These are phyloP conservation scores for Xylaria nigripes DNA, from an alignment of 495 filamentous ascomycete species.

Conservation along the genomic window DNA sequence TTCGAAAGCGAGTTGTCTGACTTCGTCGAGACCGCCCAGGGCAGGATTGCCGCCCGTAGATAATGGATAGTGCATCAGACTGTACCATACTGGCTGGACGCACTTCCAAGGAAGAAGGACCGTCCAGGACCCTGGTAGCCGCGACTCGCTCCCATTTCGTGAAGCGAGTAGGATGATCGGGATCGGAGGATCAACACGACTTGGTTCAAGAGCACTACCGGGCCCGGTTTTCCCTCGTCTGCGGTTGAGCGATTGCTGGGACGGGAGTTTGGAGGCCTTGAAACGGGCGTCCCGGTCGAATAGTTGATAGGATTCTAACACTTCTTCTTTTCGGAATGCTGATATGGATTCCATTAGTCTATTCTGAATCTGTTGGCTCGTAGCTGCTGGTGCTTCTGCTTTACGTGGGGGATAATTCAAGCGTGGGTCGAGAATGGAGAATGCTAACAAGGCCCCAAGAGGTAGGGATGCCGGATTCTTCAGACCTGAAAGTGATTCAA, in stretches of 20 bases:
- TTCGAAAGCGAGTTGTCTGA: slow-evolving; percentile 76
- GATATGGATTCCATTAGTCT: slow-evolving; percentile 47
- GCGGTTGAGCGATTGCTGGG: slow-evolving; percentile 80
- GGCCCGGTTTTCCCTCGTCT: slow-evolving; percentile 61
- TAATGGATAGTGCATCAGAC: slow-evolving; percentile 75
- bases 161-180: slow-evolving; percentile 67
- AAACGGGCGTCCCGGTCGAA: slow-evolving; percentile 61
- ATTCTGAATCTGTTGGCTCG: slow-evolving; percentile 44
- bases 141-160: slow-evolving; percentile 35
- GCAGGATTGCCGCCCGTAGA: slow-evolving; percentile 69
- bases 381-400: slow-evolving; percentile 31
- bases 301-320: slow-evolving; percentile 45
- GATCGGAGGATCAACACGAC: slow-evolving; percentile 66
- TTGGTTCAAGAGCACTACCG: slow-evolving; percentile 52
- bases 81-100: slow-evolving; percentile 77
- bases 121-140: slow-evolving; percentile 66
- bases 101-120: slow-evolving; percentile 89
- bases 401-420: slow-evolving; percentile 60
- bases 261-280: slow-evolving; percentile 55
- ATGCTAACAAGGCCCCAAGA: slow-evolving; percentile 59
- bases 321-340: slow-evolving; percentile 60
- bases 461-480: slow-evolving; percentile 75
- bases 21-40: slow-evolving; percentile 76
- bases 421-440: slow-evolving; percentile 71
- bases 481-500: slow-evolving; percentile 57